phyloP scores from a whole-genome alignment of 345 rosid species.

The Camelina sativa region DNA sequence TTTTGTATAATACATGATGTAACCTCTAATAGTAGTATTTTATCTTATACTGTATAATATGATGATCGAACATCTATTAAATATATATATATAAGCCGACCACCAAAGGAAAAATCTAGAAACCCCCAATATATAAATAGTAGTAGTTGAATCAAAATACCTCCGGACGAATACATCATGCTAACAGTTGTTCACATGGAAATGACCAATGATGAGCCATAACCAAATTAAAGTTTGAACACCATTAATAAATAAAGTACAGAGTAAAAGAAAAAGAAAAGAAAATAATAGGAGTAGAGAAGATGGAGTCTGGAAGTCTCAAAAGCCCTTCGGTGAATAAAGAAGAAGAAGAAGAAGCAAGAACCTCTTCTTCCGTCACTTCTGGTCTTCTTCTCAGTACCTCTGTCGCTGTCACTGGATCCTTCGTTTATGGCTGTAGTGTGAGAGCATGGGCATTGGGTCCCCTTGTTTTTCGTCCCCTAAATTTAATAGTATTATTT shows the following conservation, averaged over 20 bases:
- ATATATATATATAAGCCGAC: background rate
- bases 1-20: background rate
- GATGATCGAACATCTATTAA: too few relatives aligned
- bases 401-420: background rate
- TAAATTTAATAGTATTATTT: too few relatives aligned
- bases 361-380: conserved; percentile 5
- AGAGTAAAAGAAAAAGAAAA: background rate
- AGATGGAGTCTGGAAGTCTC: background rate
- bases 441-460: too few relatives aligned
- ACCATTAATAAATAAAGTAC: background rate
- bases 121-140: background rate
- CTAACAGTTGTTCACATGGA: background rate
- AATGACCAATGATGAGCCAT: background rate
- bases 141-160: background rate
- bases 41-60: too few relatives aligned
- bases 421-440: background rate
- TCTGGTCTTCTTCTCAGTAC: background rate
- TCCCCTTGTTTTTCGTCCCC: too few relatives aligned
- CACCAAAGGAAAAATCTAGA: too few relatives aligned
- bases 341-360: background rate
- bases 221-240: background rate
- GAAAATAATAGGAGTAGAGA: background rate
- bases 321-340: background rate
- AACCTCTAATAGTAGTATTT: background rate
- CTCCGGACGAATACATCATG: background rate